Base-by-base conservation (phyloP, 2,329 filamentous ascomycete genomes). In the Clonostachys chloroleuca region DNA sequence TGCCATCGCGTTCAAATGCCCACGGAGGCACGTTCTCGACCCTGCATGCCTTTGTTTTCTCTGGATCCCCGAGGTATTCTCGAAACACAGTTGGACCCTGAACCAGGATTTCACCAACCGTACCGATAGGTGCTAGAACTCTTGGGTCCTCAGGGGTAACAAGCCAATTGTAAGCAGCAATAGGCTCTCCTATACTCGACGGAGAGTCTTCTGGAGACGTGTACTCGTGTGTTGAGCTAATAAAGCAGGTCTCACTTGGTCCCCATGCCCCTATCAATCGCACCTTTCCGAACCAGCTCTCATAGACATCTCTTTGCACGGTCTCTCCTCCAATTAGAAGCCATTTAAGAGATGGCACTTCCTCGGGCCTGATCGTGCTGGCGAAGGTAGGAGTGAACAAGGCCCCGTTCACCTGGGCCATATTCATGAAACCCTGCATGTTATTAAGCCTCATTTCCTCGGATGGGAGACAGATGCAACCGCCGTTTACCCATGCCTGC, bases 1-100 rank as follows among this genome's bases (percentile, higher is more conserved):
- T 65, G 10, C 35, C 12, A 13, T 6, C 44, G 20, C 14, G n/a
- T 9, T 12, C 34, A 9, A 30, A 30, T n/a, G 24, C 42, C 41
- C 33, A 34, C 10, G 10, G n/a, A 13, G 44, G 34, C 35, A 37
- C 35, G 12, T 34, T 12, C 6, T 17, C 35, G 7, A n/a, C 33
- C 16, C 14, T 36, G 14, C 24, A 6, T 20, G 66, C 65, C 12
- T 39, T 44, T 64, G 71, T 64, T 8, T 30, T 34, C 5, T 49
- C 47, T 1, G 61, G 57, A 16, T 74, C 66, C 40, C 73, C 69
- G 17, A 75, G 58, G 48, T 80, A 80, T 14, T 73, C 73, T 33
- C 69, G 59, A 16, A 69, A 73, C n/a, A 80, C 59, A 9, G 66
- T 66, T 5, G 72, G 70, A 1, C 69, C 69, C 40, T 62, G 62